Evolutionary conservation across 495 filamentous ascomycete species (phyloP).

Genomic region (Penicillium longicatenatum): DNA sequence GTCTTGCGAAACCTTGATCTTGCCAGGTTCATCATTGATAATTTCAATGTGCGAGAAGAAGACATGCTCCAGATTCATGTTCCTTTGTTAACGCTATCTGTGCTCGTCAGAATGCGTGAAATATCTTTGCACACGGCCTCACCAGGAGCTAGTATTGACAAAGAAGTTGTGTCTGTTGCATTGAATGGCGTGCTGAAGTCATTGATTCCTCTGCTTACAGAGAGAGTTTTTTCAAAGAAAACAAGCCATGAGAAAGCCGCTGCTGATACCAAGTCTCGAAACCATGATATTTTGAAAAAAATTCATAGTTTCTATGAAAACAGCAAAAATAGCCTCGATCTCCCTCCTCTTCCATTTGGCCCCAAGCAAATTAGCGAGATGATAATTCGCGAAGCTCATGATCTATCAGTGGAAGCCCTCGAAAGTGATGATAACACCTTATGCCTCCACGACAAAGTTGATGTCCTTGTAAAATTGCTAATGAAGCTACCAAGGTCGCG

Average conservation of each 20-base stretch:
- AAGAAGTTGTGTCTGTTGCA: constrained; percentile 26
- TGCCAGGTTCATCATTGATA: constrained; percentile 76
- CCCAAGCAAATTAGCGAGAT: constrained; percentile 58
- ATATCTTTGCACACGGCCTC: constrained; percentile 17
- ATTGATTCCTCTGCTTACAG: constrained; percentile 62
- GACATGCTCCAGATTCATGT: constrained; percentile 91
- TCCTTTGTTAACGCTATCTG: constrained; percentile 68
- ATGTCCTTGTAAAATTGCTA: constrained; percentile 57
- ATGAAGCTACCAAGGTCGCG: constrained; percentile 58
- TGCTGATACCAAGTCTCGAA: constrained; percentile 24
- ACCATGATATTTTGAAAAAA: constrained; percentile 55
- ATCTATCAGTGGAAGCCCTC: constrained; percentile 48
- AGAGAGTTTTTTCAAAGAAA: constrained; percentile 64
- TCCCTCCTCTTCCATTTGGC: constrained; percentile 57
- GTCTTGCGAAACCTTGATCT: constrained; percentile 57
- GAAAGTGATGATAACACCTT: constrained; percentile 23
- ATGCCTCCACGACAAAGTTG: constrained; percentile 43
- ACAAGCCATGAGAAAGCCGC: constrained; percentile 26
- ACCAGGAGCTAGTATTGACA: constrained; percentile 15
- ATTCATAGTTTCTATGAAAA: constrained; percentile 65
- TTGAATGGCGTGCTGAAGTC: constrained; percentile 38
- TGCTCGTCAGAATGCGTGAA: constrained; percentile 58
- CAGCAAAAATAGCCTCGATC: constrained; percentile 46
- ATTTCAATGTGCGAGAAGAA: constrained; percentile 94
- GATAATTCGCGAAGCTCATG: constrained; percentile 61